Base-by-base conservation (phyloP, 2,329 filamentous ascomycete genomes). In the Byssochlamys sp. region DNA sequence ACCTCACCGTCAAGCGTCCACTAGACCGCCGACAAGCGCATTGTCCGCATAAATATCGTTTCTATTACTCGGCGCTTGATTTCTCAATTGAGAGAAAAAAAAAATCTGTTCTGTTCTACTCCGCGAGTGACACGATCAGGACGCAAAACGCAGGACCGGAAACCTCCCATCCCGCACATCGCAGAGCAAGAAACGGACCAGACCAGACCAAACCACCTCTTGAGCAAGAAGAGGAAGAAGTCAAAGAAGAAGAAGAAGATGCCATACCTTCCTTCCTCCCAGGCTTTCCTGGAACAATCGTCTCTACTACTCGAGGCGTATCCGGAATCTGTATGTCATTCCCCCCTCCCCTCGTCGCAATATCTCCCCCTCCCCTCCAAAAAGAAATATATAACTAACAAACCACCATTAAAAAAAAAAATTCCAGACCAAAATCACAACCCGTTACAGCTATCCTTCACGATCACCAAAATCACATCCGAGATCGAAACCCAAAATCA, bases 201-300 rank as follows among this genome's bases (percentile, higher is more conserved):
- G 4, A 29, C 28, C 28, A 28, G 28, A 28, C 28, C 28, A 28
- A 4, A 28, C 28, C 28, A 4, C 2, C 7, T 1, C 4, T 29
- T 4, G 28, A 29, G 7, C 1, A 29, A 7, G 7, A 29, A 4
- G 6, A 77, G 65, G 58, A 96, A 29, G 28, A 29, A 29, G 2
- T 19, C 1, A 19, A 19, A 29, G 28, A 29, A 29, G 7, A 28
- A 7, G 7, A 29, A 4, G 6, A 77, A 65, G 58, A 96, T 96
- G 91, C 87, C 88, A 2, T 85, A 88, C 72, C 85, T 95, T 71
- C 78, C 82, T 55, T 91, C 89, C 58, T 89, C 89, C 74, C 87
- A 95, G 75, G 87, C 91, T 77, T 99, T 91, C 88, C 88, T 96
- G 64, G 85, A 88, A 67, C 88, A 96, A 74, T 96, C 92, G 12